phyloP scores from a whole-genome alignment of 129 eudicot genomes.

The Mikania micrantha region DNA sequence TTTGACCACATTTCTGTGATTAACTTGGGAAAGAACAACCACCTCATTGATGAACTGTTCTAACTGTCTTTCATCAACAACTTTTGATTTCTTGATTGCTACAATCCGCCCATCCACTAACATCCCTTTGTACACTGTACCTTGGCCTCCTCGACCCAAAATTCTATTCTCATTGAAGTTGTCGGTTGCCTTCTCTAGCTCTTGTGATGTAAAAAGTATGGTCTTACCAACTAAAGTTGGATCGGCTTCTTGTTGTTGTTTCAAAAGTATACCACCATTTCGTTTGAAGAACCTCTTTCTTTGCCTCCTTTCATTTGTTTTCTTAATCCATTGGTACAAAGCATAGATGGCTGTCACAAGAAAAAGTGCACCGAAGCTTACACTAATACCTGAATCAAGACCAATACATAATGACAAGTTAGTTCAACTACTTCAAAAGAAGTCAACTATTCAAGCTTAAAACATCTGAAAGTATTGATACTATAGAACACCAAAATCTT shows the following conservation, averaged over 20 bases:
- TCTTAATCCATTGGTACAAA: not conserved
- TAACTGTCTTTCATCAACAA: constrained; percentile 9
- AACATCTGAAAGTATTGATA: not conserved
- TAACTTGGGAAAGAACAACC: constrained; percentile 19
- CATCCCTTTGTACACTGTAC: constrained; percentile 30
- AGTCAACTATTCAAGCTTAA: not conserved
- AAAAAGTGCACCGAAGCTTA: not conserved
- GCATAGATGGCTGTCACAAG: not conserved
- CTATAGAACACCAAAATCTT: no score
- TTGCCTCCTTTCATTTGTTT: constrained; percentile 2
- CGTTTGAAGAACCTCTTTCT: constrained; percentile 18
- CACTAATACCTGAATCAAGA: not conserved
- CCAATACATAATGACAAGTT: no score
- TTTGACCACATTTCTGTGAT: constrained; percentile 33
- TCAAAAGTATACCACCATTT: constrained; percentile 30
- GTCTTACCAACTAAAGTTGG: constrained; percentile 21
- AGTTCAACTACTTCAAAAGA: not conserved
- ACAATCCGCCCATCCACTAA: constrained; percentile 20
- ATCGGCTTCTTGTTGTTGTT: constrained; percentile 20
- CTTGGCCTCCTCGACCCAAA: constrained; percentile 35
- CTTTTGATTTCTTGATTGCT: constrained; percentile 25
- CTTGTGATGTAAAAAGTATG: constrained; percentile 20
- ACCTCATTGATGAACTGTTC: constrained; percentile 27
- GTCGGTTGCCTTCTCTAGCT: constrained; percentile 27
- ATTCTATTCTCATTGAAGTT: constrained; percentile 20